Conservation (phyloP, 129 eudicot species). For the Rutidosis leptorrhynchoides region DNA sequence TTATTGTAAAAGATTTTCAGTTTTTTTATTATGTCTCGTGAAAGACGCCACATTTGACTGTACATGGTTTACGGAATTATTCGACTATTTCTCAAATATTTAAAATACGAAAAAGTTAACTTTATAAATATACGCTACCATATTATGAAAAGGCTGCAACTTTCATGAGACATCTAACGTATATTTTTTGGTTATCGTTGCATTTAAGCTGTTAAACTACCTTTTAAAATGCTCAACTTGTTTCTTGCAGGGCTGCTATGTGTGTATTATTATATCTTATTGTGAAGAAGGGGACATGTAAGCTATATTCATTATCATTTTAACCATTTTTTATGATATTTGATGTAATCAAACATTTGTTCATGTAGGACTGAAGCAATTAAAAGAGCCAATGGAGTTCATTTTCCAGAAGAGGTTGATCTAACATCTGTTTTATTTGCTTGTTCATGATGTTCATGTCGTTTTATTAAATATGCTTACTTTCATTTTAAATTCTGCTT, state of each 20-base stretch:
- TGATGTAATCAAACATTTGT: slow-evolving; percentile 24
- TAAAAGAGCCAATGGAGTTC: slow-evolving; percentile 68
- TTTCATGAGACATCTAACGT: not conserved
- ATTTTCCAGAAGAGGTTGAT: slow-evolving; percentile 86
- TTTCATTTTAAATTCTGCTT: not conserved
- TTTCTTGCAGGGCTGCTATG: slow-evolving; percentile 88
- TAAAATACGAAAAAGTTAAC: not conserved
- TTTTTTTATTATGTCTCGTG: slow-evolving; percentile 1
- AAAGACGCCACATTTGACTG: slow-evolving; percentile 5
- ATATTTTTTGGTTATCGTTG: not conserved
- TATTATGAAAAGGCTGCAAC: slow-evolving; percentile 9
- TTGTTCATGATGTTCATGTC: not conserved
- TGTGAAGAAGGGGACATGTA: slow-evolving; percentile 99
- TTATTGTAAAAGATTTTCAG: slow-evolving; percentile 1
- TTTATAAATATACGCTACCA: slow-evolving; percentile 9
- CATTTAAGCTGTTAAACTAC: slow-evolving; percentile 4
- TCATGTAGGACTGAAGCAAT: slow-evolving; percentile 74
- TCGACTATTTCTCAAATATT: slow-evolving; percentile 9
- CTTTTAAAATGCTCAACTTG: slow-evolving; percentile 12
- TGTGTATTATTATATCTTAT: slow-evolving; percentile 82
- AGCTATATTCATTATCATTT: slow-evolving; percentile 30
- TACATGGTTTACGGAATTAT: slow-evolving; percentile 11
- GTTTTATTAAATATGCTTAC: not conserved
- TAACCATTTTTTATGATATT: slow-evolving; percentile 2
- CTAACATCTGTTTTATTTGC: not conserved